A percentile compares a stretch with the other conserved stretches of the same genome.
These are phyloP conservation scores for Rhodamnia rubescens DNA, from an alignment of 345 rosid species.

Conservation along the genomic window DNA sequence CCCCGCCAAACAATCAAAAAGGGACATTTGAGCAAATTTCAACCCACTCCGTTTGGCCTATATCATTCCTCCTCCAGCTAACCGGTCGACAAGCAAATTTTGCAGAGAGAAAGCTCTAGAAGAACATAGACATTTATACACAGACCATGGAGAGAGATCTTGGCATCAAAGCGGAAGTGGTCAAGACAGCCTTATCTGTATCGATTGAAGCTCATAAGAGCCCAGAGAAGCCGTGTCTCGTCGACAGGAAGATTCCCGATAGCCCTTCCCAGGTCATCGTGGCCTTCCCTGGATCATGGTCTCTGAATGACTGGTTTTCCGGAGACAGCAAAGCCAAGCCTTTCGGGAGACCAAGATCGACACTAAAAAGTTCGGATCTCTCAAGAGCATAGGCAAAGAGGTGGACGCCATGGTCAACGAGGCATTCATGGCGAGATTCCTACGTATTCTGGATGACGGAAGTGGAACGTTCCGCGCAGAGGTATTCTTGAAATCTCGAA, in stretches of 20 bases:
- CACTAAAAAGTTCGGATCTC: constrained; percentile 26
- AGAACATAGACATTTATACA: background rate
- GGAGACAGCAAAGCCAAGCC: background rate
- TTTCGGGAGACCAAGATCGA: constrained; percentile 44
- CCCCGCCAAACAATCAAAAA: background rate
- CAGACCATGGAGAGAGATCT: background rate
- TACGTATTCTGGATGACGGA: background rate
- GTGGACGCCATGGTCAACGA: constrained; percentile 40
- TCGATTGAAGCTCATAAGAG: constrained; percentile 25
- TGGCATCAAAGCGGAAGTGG: constrained; percentile 20
- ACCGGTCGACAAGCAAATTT: background rate
- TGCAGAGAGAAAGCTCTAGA: background rate
- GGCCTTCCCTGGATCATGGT: constrained; percentile 45
- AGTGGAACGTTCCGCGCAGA: constrained; percentile 10
- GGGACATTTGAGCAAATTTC: background rate
- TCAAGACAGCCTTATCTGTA: constrained; percentile 21
- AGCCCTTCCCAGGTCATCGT: constrained; percentile 15
- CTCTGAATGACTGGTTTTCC: constrained; percentile 21
- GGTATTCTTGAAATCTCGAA: constrained; percentile 8
- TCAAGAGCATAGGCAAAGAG: constrained; percentile 38
- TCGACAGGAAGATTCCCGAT: background rate
- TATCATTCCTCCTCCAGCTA: background rate
- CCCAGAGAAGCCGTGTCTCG: constrained; percentile 10
- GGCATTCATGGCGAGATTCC: constrained; percentile 35
- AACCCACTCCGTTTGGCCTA: background rate